phyloP scores from a whole-genome alignment of 192 early-diverging fungal genomes.

The Linnemannia exigua region DNA sequence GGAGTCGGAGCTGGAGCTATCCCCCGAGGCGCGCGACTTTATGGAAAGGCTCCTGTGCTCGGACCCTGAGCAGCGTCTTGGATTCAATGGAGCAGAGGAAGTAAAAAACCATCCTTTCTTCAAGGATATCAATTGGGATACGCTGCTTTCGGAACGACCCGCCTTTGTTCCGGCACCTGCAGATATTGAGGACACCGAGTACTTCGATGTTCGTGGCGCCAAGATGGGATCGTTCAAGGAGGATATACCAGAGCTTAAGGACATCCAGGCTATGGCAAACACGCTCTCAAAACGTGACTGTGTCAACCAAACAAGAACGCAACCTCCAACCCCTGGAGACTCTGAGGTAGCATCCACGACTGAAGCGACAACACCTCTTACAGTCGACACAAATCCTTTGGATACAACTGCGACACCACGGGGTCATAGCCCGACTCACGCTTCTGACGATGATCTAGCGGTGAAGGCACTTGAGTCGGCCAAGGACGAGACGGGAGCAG shows the following conservation, averaged over 20 bases:
- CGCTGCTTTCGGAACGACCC: slow-evolving; percentile 70
- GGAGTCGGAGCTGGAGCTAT: slow-evolving; percentile 77
- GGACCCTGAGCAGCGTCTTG: slow-evolving; percentile 75
- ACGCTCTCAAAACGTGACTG: slow-evolving; percentile 56
- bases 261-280: slow-evolving; percentile 52
- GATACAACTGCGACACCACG: slow-evolving; percentile 54
- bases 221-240: slow-evolving; percentile 65
- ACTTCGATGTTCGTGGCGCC: slow-evolving; percentile 93
- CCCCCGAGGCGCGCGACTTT: slow-evolving; percentile 81
- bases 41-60: slow-evolving; percentile 83
- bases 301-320: background rate
- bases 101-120: slow-evolving; percentile 85
- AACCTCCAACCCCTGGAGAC: slow-evolving; percentile 12
- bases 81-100: slow-evolving; percentile 78
- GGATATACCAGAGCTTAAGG: slow-evolving; percentile 46
- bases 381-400: slow-evolving; percentile 12
- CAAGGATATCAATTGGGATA: slow-evolving; percentile 78
- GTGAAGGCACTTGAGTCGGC: slow-evolving; percentile 8
- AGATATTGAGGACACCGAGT: slow-evolving; percentile 88
- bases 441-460: background rate
- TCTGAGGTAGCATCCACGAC: slow-evolving; percentile 12
- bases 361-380: slow-evolving; percentile 14
- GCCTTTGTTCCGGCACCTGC: slow-evolving; percentile 87
- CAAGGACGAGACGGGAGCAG: slow-evolving; percentile 56
- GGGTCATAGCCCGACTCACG: slow-evolving; percentile 16